Conservation (phyloP, 1,284 basidiomycete genomes). For the Marasmius fiardii region DNA sequence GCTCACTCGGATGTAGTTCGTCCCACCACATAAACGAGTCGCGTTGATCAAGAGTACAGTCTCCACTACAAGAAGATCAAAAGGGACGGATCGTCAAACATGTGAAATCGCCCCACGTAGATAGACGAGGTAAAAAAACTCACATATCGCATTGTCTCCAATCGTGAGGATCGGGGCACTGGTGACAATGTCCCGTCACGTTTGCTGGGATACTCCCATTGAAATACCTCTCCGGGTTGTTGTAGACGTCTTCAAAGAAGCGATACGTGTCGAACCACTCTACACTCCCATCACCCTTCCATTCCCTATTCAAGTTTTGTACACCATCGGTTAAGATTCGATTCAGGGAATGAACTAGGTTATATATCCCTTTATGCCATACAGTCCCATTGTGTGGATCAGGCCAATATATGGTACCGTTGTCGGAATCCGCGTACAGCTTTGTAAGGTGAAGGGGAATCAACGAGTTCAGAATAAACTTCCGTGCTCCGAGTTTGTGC, state of each 20-base stretch:
- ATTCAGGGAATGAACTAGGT: constrained; percentile 18
- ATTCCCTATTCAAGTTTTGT: constrained; percentile 13
- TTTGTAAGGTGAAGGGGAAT: constrained; percentile 17
- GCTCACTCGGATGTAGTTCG: constrained; percentile 22
- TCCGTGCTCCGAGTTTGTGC: constrained; percentile 16
- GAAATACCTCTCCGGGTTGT: constrained; percentile 17
- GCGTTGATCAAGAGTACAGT: constrained; percentile 17
- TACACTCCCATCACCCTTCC: constrained; percentile 11
- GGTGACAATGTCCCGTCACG: constrained; percentile 19
- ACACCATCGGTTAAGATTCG: constrained; percentile 14
- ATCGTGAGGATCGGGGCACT: constrained; percentile 18
- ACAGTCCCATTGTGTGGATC: constrained; percentile 16
- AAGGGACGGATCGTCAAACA: neutral
- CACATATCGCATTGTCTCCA: constrained; percentile 16
- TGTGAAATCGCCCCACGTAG: neutral
- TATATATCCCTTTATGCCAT: constrained; percentile 19
- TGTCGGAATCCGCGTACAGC: constrained; percentile 14
- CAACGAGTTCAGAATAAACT: constrained; percentile 20
- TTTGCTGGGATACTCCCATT: constrained; percentile 21
- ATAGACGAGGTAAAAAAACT: constrained; percentile 4
- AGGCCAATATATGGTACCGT: constrained; percentile 17
- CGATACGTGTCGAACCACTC: constrained; percentile 19
- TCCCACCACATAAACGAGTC: constrained; percentile 24
- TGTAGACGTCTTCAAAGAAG: constrained; percentile 19
- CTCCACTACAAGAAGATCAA: constrained; percentile 9